These are phyloP conservation scores for Discostella stelligeroides DNA, from an alignment of 108 stramenopile genomes.

Conservation along the genomic window DNA sequence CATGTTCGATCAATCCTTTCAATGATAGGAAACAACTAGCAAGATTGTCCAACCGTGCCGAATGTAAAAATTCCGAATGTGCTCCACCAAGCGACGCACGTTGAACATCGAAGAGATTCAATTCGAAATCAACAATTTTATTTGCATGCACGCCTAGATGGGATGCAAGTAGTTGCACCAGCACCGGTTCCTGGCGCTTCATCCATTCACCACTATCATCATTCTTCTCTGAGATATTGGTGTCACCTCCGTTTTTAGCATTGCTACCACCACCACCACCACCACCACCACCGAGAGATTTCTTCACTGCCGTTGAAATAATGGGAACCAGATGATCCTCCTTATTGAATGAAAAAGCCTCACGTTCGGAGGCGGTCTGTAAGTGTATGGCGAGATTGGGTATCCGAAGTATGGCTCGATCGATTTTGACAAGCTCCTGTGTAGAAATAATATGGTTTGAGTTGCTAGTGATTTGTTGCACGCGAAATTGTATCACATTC, in stretches of 20 bases:
- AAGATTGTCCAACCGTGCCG: constrained; percentile 95
- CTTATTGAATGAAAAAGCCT: constrained; percentile 89
- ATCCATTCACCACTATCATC: constrained; percentile 62
- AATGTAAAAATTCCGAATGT: constrained; percentile 88
- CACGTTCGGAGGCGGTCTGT: constrained; percentile 80
- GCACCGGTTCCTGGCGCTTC: constrained; percentile 81
- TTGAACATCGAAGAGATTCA: constrained; percentile 93
- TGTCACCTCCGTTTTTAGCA: constrained; percentile 27
- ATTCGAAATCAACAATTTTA: constrained; percentile 92
- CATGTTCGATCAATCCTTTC: constrained; percentile 71
- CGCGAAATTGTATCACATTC: too few species aligned
- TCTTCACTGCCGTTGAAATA: constrained; percentile 82
- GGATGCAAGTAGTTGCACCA: constrained; percentile 78
- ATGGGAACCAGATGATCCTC: constrained; percentile 94
- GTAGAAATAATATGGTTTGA: too few species aligned
- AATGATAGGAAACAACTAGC: constrained; percentile 90
- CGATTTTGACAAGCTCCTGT: constrained; percentile 72
- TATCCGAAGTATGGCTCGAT: constrained; percentile 83
- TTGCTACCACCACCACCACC: constrained; percentile 23
- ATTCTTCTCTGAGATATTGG: neutral
- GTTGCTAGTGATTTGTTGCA: too few species aligned
- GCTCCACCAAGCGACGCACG: constrained; percentile 86
- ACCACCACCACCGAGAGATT: constrained; percentile 51
- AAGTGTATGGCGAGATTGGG: constrained; percentile 97
- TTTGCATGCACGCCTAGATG: constrained; percentile 59